Evolutionary conservation across 2,329 filamentous ascomycete species (phyloP), one percentile per base, ranked within the genome.

Genomic region (Colletotrichum limetticola): DNA sequence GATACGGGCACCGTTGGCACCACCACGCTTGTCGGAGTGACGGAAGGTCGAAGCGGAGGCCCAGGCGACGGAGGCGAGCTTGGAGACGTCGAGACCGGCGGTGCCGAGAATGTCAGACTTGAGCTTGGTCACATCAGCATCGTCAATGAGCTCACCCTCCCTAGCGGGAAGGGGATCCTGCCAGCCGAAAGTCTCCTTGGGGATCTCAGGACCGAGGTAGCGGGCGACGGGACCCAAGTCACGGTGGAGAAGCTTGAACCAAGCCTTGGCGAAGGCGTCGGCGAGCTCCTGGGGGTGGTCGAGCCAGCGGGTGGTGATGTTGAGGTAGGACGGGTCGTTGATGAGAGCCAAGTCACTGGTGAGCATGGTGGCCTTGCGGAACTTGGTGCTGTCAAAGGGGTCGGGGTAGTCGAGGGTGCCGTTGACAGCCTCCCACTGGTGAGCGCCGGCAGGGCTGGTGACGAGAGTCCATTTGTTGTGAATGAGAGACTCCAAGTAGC

Each of bases 191-290:
- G 86, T 85, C 86, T 95, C 92, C 66, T 86, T 85, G 60, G 93
- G 93, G 22, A 94, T 86, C 82, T 95, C 93, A 1, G 93, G 93
- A 35, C 93, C 93, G 59, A 95, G 78, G 86, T 93, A 95, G 79
- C 92, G 92, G 28, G 87, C 80, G 66, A 89, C 86, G 56, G 93
- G 93, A 19, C 93, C 93, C 84, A 95, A 89, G 81, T 95, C 93
- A 84, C 93, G 93, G 85, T 95, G 93, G 42, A 93, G 86, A 55
- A 95, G 89, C 90, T 95, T 95, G 89, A 94, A 95, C 93, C 93
- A 95, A 16, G 93, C 93, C 62, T 90, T 89, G 26, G 88, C 86
- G 78, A 95, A 95, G 9, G 89, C 91, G 74, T 94, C 90, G 66
- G 87, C 87, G 52, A 95, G 87, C 85, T 94, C 83, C 58, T 93